phyloP scores from a whole-genome alignment of 352 stramenopile species.

The Globisporangium megalacanthum region DNA sequence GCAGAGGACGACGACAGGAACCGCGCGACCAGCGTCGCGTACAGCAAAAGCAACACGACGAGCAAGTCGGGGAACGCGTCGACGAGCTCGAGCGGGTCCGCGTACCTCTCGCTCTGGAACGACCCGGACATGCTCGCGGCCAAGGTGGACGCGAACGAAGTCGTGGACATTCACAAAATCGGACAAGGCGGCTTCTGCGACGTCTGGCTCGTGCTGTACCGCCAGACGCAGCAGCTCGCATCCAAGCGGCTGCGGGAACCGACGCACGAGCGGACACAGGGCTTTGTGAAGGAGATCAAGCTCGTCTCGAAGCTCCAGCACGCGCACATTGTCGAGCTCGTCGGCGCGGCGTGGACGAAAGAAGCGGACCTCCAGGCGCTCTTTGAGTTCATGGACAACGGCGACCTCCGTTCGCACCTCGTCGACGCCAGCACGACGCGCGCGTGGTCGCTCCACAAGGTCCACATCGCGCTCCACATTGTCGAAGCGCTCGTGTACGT shows the following conservation, averaged over 20 bases:
- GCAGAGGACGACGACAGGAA: too few relatives aligned
- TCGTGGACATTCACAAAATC: slow-evolving; percentile 32
- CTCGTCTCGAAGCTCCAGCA: slow-evolving; percentile 35
- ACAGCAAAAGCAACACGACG: not conserved
- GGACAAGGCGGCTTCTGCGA: slow-evolving; percentile 27
- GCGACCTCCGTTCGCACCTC: slow-evolving; percentile 42
- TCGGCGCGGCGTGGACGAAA: slow-evolving; percentile 42
- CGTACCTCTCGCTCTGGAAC: slow-evolving; percentile 22
- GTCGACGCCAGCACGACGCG: not conserved
- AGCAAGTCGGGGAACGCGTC: not conserved
- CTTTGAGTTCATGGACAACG: slow-evolving; percentile 58
- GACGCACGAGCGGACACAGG: slow-evolving; percentile 17
- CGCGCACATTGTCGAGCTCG: slow-evolving; percentile 32
- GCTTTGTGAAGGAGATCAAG: slow-evolving; percentile 53
- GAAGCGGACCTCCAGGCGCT: slow-evolving; percentile 43
- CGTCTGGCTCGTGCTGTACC: slow-evolving; percentile 38
- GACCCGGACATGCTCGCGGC: slow-evolving; percentile 35
- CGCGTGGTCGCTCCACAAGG: not conserved
- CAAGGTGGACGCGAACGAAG: slow-evolving; percentile 34
- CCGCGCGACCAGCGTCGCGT: too few relatives aligned
- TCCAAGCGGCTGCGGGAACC: slow-evolving; percentile 10
- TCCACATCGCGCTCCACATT: slow-evolving; percentile 16
- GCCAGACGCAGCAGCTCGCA: slow-evolving; percentile 22
- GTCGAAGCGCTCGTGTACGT: slow-evolving; percentile 13
- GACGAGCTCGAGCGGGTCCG: too few relatives aligned